Conservation (phyloP, 768 basidiomycete genomes). For the Suillus subaureus region DNA sequence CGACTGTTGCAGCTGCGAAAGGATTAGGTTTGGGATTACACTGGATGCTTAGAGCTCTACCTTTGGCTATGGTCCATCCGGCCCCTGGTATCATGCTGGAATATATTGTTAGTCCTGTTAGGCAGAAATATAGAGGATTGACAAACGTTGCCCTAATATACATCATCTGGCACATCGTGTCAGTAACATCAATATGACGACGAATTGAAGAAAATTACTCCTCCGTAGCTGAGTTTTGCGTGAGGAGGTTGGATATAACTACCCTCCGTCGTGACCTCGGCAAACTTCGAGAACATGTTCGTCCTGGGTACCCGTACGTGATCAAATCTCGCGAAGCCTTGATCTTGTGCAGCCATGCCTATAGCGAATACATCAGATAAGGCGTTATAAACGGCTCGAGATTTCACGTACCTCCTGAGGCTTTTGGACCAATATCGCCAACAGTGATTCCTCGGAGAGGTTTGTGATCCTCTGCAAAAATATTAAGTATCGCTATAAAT, state of each 20-base stretch:
- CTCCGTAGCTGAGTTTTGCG: constrained; percentile 74
- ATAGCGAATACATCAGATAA: background rate
- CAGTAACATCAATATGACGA: background rate
- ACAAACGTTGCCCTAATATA: constrained; percentile 66
- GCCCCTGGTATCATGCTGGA: constrained; percentile 63
- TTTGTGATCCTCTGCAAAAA: constrained; percentile 54
- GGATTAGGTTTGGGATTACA: background rate
- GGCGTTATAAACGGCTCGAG: background rate
- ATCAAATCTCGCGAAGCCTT: constrained; percentile 69
- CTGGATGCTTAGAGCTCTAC: constrained; percentile 31
- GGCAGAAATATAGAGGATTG: background rate
- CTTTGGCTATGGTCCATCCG: constrained; percentile 69
- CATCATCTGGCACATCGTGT: constrained; percentile 53
- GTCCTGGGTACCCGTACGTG: constrained; percentile 67
- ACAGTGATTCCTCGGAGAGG: constrained; percentile 60
- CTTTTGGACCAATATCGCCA: constrained; percentile 63
- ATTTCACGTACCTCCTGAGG: constrained; percentile 32
- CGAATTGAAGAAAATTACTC: constrained; percentile 45
- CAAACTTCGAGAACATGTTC: constrained; percentile 77
- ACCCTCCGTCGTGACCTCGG: constrained; percentile 66
- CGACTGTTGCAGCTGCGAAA: constrained; percentile 53
- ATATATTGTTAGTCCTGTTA: background rate
- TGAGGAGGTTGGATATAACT: constrained; percentile 68
- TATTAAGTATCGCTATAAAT: constrained; percentile 5
- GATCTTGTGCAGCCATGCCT: constrained; percentile 61